These are phyloP conservation scores for Suhomyces vadensis DNA, from an alignment of 805 yeast genomes.

Conservation along the genomic window DNA sequence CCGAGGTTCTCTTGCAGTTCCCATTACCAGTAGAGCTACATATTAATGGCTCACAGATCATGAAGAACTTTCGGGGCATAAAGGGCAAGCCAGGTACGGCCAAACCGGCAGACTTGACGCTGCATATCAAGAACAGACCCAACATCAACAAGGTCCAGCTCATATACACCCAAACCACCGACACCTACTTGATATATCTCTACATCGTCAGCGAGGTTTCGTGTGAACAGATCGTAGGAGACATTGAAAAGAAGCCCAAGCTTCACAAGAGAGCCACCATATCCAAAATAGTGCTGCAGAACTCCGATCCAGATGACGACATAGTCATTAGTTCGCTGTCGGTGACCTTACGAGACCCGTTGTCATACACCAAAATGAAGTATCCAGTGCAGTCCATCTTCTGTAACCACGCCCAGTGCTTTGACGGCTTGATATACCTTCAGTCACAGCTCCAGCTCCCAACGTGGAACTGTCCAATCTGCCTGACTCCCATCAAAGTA, in stretches of 20 bases:
- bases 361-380: conserved; percentile 67
- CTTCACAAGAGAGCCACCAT: conserved; percentile 54
- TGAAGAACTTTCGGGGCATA: conserved; percentile 54
- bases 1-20: conserved; percentile 51
- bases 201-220: conserved; percentile 53
- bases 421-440: conserved; percentile 75
- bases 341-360: conserved; percentile 74
- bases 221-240: conserved; percentile 22
- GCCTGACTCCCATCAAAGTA: conserved; percentile 53
- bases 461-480: conserved; percentile 87
- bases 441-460: conserved; percentile 78
- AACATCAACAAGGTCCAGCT: conserved; percentile 49
- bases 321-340: conserved; percentile 67
- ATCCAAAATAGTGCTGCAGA: conserved; percentile 42
- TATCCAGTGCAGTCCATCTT: conserved; percentile 68
- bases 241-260: conserved; percentile 43
- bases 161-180: conserved; percentile 58
- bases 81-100: conserved; percentile 78
- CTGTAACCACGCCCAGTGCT: conserved; percentile 85
- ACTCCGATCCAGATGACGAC: conserved; percentile 59
- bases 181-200: conserved; percentile 51
- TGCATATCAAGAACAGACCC: conserved; percentile 31
- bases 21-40: conserved; percentile 73
- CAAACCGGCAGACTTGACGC: conserved; percentile 77
- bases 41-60: conserved; percentile 56